Percentiles rank a stretch among this genome's conserved stretches.
These are phyloP conservation scores for Hevea brasiliensis DNA, from an alignment of 345 rosid genomes.

Conservation along the genomic window DNA sequence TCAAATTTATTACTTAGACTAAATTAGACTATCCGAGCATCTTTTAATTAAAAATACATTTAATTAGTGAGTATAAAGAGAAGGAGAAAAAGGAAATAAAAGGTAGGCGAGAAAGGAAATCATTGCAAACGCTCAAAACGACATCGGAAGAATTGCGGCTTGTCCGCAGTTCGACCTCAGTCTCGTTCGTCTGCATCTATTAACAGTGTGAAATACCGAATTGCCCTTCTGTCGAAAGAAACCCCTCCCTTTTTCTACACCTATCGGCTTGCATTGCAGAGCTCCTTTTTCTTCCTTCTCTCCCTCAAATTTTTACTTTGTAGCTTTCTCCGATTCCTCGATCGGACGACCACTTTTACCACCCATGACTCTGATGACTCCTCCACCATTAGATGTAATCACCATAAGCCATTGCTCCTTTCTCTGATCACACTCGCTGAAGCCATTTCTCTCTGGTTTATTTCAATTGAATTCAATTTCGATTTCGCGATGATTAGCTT, in stretches of 20 bases:
- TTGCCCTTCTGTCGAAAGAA: background rate
- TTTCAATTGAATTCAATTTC: slow-evolving; percentile 4
- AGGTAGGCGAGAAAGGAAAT: too few relatives aligned
- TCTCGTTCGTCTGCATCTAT: too few relatives aligned
- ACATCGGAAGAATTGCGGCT: too few relatives aligned
- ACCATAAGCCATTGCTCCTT: background rate
- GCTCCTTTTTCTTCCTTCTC: background rate
- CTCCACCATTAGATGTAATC: slow-evolving; percentile 52
- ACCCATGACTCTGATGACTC: slow-evolving; percentile 59
- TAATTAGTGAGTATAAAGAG: too few relatives aligned
- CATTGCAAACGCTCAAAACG: too few relatives aligned
- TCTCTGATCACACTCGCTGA: slow-evolving; percentile 15
- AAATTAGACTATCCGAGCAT: too few relatives aligned
- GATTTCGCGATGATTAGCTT: background rate
- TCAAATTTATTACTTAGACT: too few relatives aligned
- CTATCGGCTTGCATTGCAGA: background rate
- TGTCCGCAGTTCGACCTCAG: too few relatives aligned
- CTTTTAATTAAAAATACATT: too few relatives aligned
- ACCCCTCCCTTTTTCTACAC: background rate
- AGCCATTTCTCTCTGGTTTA: background rate
- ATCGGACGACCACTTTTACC: slow-evolving; percentile 27
- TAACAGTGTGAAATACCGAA: slow-evolving; percentile 1
- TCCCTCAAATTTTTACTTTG: background rate
- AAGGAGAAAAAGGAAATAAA: too few relatives aligned
- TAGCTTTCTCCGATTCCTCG: slow-evolving; percentile 23